These are phyloP conservation scores for Chrysosporium keratinophilum DNA, from an alignment of 2,329 filamentous ascomycete genomes.

Conservation along the genomic window DNA sequence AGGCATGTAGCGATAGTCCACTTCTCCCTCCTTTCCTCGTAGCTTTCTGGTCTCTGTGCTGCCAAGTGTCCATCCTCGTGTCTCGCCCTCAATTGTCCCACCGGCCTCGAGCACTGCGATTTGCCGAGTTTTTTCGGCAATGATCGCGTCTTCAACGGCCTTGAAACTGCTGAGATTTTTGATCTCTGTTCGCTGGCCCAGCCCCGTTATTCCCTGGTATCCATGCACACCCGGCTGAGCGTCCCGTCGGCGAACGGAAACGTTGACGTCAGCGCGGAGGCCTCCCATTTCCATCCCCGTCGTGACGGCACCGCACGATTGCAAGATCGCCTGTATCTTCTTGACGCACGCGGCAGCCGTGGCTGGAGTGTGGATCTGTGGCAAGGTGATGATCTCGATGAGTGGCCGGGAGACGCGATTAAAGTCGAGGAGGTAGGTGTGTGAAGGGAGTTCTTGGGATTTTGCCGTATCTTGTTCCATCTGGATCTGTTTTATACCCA, in stretches of 20 bases:
- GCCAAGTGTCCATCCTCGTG: constrained; percentile 82
- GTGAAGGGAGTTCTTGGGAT: constrained; percentile 66
- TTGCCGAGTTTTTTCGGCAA: constrained; percentile 81
- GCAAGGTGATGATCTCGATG: constrained; percentile 89
- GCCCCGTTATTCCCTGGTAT: constrained; percentile 49
- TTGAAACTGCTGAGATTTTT: constrained; percentile 95
- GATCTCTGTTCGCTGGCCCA: constrained; percentile 78
- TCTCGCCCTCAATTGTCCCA: constrained; percentile 69
- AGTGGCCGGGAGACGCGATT: constrained; percentile 85
- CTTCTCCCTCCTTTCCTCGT: constrained; percentile 88
- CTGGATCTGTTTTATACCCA: constrained; percentile 88
- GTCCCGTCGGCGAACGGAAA: constrained; percentile 61
- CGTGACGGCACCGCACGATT: constrained; percentile 71
- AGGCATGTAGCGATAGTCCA: constrained; percentile 98
- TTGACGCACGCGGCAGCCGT: constrained; percentile 81
- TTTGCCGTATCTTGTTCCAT: constrained; percentile 98
- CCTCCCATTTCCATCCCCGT: constrained; percentile 90
- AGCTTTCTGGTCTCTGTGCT: constrained; percentile 69
- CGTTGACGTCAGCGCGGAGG: constrained; percentile 86
- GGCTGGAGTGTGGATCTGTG: constrained; percentile 74
- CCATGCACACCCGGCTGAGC: constrained; percentile 35
- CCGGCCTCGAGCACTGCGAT: constrained; percentile 69
- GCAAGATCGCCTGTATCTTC: constrained; percentile 74
- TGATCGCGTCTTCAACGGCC: constrained; percentile 86
- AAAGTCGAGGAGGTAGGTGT: constrained; percentile 74